Evolutionary conservation across 306 rosid genomes (phyloP).

Genomic region (Pterocarpus santalinus): DNA sequence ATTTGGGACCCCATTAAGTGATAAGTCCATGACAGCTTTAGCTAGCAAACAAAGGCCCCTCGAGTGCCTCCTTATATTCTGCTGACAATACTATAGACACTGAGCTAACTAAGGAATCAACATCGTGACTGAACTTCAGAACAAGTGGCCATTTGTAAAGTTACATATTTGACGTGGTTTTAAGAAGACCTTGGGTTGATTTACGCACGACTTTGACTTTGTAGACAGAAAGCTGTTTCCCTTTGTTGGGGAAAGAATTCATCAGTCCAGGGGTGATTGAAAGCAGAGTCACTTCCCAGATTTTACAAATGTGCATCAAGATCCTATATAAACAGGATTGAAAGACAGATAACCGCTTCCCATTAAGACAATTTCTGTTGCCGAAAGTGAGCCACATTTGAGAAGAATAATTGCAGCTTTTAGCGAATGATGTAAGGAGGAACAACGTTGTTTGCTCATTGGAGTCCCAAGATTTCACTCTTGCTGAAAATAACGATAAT

Average conservation of each 20-base stretch:
- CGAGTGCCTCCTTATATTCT: neutral
- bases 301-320: constrained; percentile 2
- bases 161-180: neutral
- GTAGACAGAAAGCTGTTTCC: constrained; percentile 36
- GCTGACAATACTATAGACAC: neutral
- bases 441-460: too few relatives aligned
- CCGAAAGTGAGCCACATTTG: neutral
- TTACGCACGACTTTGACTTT: constrained; percentile 10
- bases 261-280: constrained; percentile 19
- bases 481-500: too few relatives aligned
- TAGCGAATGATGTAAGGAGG: neutral
- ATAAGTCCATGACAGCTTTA: constrained; percentile 2
- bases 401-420: constrained; percentile 28
- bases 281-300: constrained; percentile 10
- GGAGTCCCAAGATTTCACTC: too few relatives aligned
- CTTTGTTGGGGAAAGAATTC: constrained; percentile 19
- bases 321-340: neutral
- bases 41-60: neutral
- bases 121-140: neutral
- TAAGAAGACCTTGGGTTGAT: neutral
- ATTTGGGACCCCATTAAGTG: constrained; percentile 8
- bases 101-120: constrained; percentile 24
- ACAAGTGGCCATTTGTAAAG: neutral
- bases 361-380: constrained; percentile 8
- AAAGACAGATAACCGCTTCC: neutral